Base-by-base conservation (phyloP, 768 basidiomycete genomes). In the Phaeotremella skinneri region DNA sequence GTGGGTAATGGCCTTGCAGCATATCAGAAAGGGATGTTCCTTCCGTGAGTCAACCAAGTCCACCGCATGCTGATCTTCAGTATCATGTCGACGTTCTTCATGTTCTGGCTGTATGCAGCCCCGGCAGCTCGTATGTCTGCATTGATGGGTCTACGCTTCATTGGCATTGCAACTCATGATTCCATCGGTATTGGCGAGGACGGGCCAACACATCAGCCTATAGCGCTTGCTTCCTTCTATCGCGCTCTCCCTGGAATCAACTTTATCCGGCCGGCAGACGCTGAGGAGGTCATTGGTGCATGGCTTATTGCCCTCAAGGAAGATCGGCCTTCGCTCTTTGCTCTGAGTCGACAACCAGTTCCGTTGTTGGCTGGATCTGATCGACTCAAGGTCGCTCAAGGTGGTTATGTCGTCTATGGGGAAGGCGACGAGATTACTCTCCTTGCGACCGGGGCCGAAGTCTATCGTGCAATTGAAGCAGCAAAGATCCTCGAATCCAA, bases 41-140 rank as follows among this genome's bases (percentile, higher is more conserved):
- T 76, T 21, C 75, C 75, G 71, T 72, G 49, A 64, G 73, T 68
- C n/a, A 30, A 29, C 29, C 16, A 6, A 17, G 7, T n/a, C 7
- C 31, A 68, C 42, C 13, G 50, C 9, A 45, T n/a, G 14, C 17
- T 41, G 0, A 26, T n/a, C 49, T 23, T 30, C 61, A 69, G 68
- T 4, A 68, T 76, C 62, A 64, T 64, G 58, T 72, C 73, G 4
- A 74, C 73, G 23, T 76, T 72, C 65, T 74, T 76, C 61, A 76
- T 76, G 71, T 76, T 76, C 57, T 76, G 69, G 69, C 52, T 73
- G 2, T 76, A 76, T 55, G 75, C 75, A 14, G 75, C 73, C 4
- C 70, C 75, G 0, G 71, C 75, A 17, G 68, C 61, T 2, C 73
- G 75, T 21, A 76, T 76, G 75, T 39, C 69, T 3, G 70, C 71